phyloP scores from a whole-genome alignment of 768 basidiomycete species.

The Lactifluus hygrophoroides region DNA sequence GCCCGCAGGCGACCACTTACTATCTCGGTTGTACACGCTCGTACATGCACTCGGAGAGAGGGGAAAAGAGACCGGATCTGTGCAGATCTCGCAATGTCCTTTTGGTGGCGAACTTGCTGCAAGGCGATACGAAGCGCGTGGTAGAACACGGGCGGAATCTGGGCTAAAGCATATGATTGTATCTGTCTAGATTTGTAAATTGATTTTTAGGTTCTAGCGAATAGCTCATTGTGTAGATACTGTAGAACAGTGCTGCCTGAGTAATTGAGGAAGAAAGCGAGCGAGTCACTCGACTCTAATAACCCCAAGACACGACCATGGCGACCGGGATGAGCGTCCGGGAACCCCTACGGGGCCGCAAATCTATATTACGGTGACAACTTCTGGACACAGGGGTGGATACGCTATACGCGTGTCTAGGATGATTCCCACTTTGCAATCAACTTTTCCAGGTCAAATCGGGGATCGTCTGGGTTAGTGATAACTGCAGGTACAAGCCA shows the following conservation, averaged over 20 bases:
- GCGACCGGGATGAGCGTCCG: not conserved
- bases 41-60: not conserved
- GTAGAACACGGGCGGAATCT: not conserved
- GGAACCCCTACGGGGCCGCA: not conserved
- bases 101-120: not conserved
- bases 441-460: constrained; percentile 93
- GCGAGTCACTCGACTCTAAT: not conserved
- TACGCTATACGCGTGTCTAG: constrained; percentile 24
- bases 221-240: too few relatives aligned
- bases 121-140: not conserved
- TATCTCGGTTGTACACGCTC: not conserved
- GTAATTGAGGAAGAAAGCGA: not conserved
- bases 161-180: constrained; percentile 5
- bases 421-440: constrained; percentile 67
- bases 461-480: constrained; percentile 90
- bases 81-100: not conserved
- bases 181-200: constrained; percentile 7
- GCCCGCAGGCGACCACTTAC: too few relatives aligned
- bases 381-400: constrained; percentile 5
- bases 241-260: not conserved
- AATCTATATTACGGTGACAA: constrained; percentile 18
- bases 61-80: not conserved
- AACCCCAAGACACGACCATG: not conserved
- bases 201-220: not conserved
- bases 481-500: constrained; percentile 48